Evolutionary conservation across 2,329 filamentous ascomycete species (phyloP).

Genomic region (Neonectria punicea): DNA sequence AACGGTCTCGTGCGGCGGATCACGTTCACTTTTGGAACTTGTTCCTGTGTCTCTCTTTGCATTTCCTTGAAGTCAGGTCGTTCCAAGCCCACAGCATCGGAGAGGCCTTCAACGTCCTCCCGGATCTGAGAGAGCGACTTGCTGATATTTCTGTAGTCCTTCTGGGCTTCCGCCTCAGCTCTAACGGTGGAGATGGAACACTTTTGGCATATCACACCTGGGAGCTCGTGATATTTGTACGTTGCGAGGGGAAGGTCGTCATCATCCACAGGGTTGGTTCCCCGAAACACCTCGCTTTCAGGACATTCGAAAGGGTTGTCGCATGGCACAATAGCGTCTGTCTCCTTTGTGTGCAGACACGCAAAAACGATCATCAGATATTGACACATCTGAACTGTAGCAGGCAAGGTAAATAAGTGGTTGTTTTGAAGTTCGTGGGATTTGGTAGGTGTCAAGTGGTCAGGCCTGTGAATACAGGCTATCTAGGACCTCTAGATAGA

Average conservation of each 20-base stretch:
- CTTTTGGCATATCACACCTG: background rate
- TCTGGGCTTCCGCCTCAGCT: background rate
- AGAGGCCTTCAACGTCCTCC: background rate
- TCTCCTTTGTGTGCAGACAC: background rate
- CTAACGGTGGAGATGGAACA: background rate
- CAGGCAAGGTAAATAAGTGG: too few relatives aligned
- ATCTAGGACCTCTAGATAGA: background rate
- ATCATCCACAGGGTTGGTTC: background rate
- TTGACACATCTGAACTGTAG: background rate
- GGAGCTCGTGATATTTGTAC: background rate
- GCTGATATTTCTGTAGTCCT: background rate
- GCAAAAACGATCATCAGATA: background rate
- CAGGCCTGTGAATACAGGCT: background rate
- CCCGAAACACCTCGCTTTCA: background rate
- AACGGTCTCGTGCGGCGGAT: background rate
- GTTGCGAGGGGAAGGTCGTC: background rate
- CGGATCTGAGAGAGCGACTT: slow-evolving; percentile 6
- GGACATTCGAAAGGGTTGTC: background rate
- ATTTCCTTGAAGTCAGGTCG: background rate
- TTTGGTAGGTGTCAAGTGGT: background rate
- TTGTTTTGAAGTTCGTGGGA: background rate
- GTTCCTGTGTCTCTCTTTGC: background rate
- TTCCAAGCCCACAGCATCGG: background rate
- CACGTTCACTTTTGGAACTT: too few relatives aligned
- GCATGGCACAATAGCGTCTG: background rate